These are phyloP conservation scores for Annulohypoxylon stygium DNA, from an alignment of 495 filamentous ascomycete species.

Conservation along the genomic window DNA sequence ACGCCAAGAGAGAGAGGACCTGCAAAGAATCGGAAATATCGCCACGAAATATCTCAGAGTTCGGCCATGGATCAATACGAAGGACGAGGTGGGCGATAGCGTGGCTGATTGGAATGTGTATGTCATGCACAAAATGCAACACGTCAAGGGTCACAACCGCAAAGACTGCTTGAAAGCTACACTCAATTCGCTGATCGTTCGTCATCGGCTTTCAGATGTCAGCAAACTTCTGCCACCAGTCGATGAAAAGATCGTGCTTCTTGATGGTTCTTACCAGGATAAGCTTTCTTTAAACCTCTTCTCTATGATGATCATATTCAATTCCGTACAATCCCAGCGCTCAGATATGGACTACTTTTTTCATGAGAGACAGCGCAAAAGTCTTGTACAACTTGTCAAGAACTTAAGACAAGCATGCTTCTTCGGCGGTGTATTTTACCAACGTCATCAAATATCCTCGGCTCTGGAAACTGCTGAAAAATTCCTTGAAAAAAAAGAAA, in stretches of 20 bases:
- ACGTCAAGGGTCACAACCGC: conserved; percentile 64
- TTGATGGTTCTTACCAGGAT: conserved; percentile 88
- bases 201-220: conserved; percentile 79
- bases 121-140: conserved; percentile 74
- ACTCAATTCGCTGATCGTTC: conserved; percentile 82
- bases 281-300: conserved; percentile 87
- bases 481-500: conserved; percentile 69
- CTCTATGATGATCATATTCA: conserved; percentile 81
- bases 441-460: conserved; percentile 65
- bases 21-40: conserved; percentile 80
- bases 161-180: conserved; percentile 74
- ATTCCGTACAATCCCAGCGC: conserved; percentile 90
- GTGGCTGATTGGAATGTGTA: conserved; percentile 77
- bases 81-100: conserved; percentile 52
- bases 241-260: conserved; percentile 75
- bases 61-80: conserved; percentile 75
- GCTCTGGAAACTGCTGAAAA: conserved; percentile 72
- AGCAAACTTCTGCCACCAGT: conserved; percentile 74
- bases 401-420: conserved; percentile 92
- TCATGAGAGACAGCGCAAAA: conserved; percentile 74
- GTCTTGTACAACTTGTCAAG: conserved; percentile 73
- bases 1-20: conserved; percentile 74
- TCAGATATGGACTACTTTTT: conserved; percentile 90
- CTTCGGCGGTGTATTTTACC: conserved; percentile 83
- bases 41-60: conserved; percentile 77